Conservation (phyloP, 2,329 filamentous ascomycete species). For the Diaporthe sp. region DNA sequence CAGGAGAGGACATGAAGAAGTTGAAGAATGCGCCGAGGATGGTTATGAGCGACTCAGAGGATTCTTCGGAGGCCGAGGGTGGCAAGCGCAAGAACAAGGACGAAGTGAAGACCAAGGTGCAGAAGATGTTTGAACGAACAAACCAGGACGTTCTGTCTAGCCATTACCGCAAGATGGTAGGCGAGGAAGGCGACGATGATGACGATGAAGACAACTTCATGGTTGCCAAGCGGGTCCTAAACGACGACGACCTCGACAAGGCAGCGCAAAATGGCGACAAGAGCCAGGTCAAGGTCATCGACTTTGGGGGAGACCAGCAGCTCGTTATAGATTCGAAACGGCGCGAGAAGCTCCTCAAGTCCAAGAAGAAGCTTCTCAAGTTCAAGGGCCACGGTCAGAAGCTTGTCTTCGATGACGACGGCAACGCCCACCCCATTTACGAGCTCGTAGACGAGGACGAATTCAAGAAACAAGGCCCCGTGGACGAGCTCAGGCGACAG, state of each 20-base stretch:
- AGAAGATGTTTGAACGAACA: constrained; percentile 96
- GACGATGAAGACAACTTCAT: constrained; percentile 85
- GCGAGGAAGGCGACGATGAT: constrained; percentile 58
- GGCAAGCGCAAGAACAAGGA: constrained; percentile 73
- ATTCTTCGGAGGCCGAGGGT: constrained; percentile 62
- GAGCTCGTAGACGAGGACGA: constrained; percentile 88
- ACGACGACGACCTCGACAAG: constrained; percentile 74
- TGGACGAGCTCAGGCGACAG: constrained; percentile 80
- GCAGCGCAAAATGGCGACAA: constrained; percentile 60
- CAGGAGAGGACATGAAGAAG: constrained; percentile 88
- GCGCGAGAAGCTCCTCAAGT: constrained; percentile 93
- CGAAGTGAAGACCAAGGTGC: constrained; percentile 91
- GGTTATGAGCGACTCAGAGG: constrained; percentile 74
- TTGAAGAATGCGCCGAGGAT: constrained; percentile 88
- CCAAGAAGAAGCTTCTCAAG: constrained; percentile 94
- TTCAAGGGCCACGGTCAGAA: constrained; percentile 90
- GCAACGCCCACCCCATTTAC: constrained; percentile 86
- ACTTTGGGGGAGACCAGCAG: constrained; percentile 77
- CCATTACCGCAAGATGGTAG: constrained; percentile 91
- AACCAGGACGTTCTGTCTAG: constrained; percentile 97
- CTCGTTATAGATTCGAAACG: constrained; percentile 94
- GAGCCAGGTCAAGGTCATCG: constrained; percentile 71
- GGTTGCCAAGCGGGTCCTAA: constrained; percentile 88
- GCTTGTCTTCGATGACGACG: constrained; percentile 93
- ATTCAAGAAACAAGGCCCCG: constrained; percentile 81